phyloP scores from a whole-genome alignment of 1,284 basidiomycete genomes.

The Tylopilus orsonianus region DNA sequence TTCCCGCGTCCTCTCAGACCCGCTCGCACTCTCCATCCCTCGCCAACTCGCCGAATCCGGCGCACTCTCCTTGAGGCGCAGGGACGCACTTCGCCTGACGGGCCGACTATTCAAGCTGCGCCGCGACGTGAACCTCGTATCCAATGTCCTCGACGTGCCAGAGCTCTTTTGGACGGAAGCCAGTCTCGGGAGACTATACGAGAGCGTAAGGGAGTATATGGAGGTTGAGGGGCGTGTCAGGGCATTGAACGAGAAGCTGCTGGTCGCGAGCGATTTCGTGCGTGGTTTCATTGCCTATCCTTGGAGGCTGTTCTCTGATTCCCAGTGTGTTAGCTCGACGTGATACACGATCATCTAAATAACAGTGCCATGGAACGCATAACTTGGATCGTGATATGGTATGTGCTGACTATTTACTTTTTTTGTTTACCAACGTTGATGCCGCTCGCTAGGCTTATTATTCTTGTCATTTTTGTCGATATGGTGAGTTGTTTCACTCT shows the following conservation, averaged over 20 bases:
- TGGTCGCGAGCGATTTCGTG: constrained; percentile 86
- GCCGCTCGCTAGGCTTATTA: constrained; percentile 64
- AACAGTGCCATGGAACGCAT: constrained; percentile 91
- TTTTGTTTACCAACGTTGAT: constrained; percentile 3
- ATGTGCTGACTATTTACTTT: constrained; percentile 6
- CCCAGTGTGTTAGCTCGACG: constrained; percentile 63
- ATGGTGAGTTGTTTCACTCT: constrained; percentile 44
- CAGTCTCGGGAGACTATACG: constrained; percentile 85
- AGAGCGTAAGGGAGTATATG: constrained; percentile 93
- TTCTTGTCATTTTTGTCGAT: constrained; percentile 85
- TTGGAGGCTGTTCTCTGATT: not conserved
- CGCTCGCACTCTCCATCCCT: constrained; percentile 78
- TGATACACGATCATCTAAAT: constrained; percentile 93
- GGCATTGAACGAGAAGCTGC: constrained; percentile 86
- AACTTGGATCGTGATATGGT: constrained; percentile 96
- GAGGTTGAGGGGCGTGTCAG: constrained; percentile 86
- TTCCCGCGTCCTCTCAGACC: constrained; percentile 77
- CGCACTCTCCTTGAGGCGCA: constrained; percentile 73
- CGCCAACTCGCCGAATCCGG: constrained; percentile 82
- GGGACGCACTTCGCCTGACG: constrained; percentile 85
- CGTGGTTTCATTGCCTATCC: constrained; percentile 32
- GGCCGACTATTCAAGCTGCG: constrained; percentile 87
- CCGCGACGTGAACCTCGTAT: constrained; percentile 89
- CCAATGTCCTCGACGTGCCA: constrained; percentile 92
- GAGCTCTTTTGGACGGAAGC: constrained; percentile 97